A percentile compares a stretch with the other conserved stretches of the same genome.
phyloP scores from a whole-genome alignment of 2,329 filamentous ascomycete genomes.

The Ilyonectria destructans region DNA sequence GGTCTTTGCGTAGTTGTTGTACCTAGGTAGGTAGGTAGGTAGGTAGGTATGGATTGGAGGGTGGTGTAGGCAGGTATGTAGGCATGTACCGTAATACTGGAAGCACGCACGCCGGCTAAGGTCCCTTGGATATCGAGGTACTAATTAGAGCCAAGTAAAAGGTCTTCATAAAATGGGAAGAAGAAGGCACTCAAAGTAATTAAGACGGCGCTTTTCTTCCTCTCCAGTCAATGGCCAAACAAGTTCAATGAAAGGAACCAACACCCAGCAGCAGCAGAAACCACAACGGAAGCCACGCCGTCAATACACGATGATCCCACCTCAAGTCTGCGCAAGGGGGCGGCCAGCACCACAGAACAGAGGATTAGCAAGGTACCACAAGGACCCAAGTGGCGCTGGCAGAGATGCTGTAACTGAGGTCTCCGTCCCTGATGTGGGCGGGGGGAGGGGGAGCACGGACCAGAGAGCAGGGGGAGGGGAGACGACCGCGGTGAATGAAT shows the following conservation, averaged over 20 bases:
- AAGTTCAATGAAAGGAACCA: background rate
- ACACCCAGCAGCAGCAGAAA: constrained; percentile 3
- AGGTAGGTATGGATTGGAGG: background rate
- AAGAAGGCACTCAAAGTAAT: no score
- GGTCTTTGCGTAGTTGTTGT: constrained; percentile 20
- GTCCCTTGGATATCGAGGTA: no score
- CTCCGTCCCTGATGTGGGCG: background rate
- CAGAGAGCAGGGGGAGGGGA: background rate
- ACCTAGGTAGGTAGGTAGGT: background rate
- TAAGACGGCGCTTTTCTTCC: no score
- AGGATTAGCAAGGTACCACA: constrained; percentile 1
- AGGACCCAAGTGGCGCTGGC: constrained; percentile 4
- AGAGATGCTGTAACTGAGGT: constrained; percentile 3
- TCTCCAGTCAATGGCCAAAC: background rate
- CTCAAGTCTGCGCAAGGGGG: constrained; percentile 25
- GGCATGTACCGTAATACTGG: no score
- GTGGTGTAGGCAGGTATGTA: background rate
- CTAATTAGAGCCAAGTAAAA: no score
- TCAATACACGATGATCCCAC: constrained; percentile 33
- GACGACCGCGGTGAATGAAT: background rate
- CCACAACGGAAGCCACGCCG: constrained; percentile 28
- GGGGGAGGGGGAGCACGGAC: constrained; percentile 6
- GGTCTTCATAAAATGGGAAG: no score
- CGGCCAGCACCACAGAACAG: constrained; percentile 7
- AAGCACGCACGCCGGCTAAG: background rate